Base-by-base conservation (phyloP, 2,329 filamentous ascomycete species). In the Talaromyces sp. region DNA sequence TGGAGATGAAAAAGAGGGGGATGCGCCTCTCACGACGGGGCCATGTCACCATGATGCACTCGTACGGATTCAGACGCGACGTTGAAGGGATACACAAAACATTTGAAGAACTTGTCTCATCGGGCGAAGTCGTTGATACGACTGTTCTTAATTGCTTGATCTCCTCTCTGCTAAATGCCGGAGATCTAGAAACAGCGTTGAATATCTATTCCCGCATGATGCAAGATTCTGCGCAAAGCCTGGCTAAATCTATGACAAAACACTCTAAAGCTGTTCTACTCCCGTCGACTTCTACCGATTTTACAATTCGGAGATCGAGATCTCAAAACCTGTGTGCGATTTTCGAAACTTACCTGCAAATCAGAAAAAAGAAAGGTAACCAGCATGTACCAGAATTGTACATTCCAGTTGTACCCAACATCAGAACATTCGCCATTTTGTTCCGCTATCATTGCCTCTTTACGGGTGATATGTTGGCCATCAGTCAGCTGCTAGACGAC, bases 191-290 rank as follows among this genome's bases (percentile, higher is more conserved):
- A 7, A 89, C 91, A 0, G 95, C 93, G 2, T 88, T 94, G 70
- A 85, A 90, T 66, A 87, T 97, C 11, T 97, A 97, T 72, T 81
- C 87, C 65, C 88, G 89, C 67, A 98, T 99, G 93, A 93, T 93
- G 75, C 79, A 78, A 2, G 81, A 87, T 33, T 82, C 88, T 65
- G 74, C 49, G 76, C 77, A 25, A 45, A 63, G 39, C 25, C 45
- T 25, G 17, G 52, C 22, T 25, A 27, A 11, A 27, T 19, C 47
- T 2, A 41, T 50, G 22, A 60, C 65, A 74, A 10, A 52, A 13
- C 54, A 71, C 74, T 61, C 68, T 52, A 45, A 66, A 47, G 50
- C 52, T 39, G 19, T 67, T 62, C 45, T 71, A 68, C 66, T 67
- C 62, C 69, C 69, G 62, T 66, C 71, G 66, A 66, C 73, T 66